Conservation (phyloP, 2,329 filamentous ascomycete species). For the Cercospora janseana region DNA sequence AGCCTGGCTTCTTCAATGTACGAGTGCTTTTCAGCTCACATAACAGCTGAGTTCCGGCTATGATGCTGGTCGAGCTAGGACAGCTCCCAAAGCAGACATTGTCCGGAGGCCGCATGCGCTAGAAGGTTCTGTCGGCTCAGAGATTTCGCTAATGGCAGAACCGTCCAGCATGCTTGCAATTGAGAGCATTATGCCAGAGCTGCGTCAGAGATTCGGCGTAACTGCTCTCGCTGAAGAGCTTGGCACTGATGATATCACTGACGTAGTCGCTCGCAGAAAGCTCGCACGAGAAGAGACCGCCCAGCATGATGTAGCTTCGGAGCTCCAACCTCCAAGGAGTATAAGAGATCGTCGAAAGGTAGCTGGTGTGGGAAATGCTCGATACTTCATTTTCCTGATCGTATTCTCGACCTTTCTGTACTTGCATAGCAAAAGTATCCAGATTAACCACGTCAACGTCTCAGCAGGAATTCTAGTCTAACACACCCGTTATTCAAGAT, state of each 20-base stretch:
- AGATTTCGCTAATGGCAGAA: too few species aligned
- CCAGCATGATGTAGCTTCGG: background rate
- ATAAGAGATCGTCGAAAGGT: background rate
- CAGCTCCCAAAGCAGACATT: too few species aligned
- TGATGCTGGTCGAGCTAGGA: too few species aligned
- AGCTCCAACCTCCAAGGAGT: background rate
- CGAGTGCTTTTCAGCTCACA: too few species aligned
- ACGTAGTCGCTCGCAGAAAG: slow-evolving; percentile 11
- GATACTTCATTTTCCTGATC: background rate
- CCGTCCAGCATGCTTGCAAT: too few species aligned
- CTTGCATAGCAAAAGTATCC: background rate
- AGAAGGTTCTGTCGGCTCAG: too few species aligned
- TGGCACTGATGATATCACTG: slow-evolving; percentile 3
- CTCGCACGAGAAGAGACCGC: slow-evolving; percentile 2
- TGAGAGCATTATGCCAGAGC: too few species aligned
- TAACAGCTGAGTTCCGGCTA: too few species aligned
- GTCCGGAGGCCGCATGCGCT: too few species aligned
- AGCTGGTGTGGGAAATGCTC: background rate
- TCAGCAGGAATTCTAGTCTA: slow-evolving; percentile 4
- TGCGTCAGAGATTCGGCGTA: too few species aligned
- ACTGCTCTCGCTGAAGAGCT: background rate
- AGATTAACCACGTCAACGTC: background rate
- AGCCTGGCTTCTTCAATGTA: too few species aligned
- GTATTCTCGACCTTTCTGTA: background rate
- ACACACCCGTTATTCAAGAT: background rate